Evolutionary conservation across 768 basidiomycete genomes (phyloP), one percentile per base, ranked within the genome.

Genomic region (Leccinum subgranulosum): DNA sequence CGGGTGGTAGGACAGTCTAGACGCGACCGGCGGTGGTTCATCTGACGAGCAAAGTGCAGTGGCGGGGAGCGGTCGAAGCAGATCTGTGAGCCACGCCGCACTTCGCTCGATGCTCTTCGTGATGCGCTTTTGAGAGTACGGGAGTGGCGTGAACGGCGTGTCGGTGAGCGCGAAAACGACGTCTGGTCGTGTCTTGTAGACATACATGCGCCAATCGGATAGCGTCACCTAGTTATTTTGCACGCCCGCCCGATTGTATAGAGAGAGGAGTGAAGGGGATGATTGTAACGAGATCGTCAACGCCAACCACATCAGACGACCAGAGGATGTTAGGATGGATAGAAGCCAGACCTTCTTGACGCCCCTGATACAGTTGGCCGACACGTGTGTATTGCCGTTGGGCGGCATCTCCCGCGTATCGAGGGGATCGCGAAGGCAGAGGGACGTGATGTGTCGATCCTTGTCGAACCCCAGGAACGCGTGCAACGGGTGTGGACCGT

Each of bases 101-200:
- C 84, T 85, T 27, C 91, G 79, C 46, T 91, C 87, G 53, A 92
- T 79, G 64, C 86, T 86, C 67, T 92, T 93, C 27, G 81, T 85
- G 6, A 86, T 70, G 3, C 92, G 83, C 61, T 89, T 92, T 66
- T 94, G 92, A 4, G 90, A 92, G 59, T 84, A 80, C 0, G 87
- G 83, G 0, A 83, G 80, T 3, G 74, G 60, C 0, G 87, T 87
- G 66, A 82, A 84, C 0, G 90, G 88, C 0, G 76, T 84, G 57
- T 94, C 91, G 1, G 83, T 77, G 15, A 93, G 76, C 0, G 90
- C 84, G 51, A 90, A 76, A 12, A 89, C 82, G 15, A 92, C 56
- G 61, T 94, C 90, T 1, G 90, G 89, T 21, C 78, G 75, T 64
- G 81, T 83, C 3, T 77, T 68, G n/a, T 68, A 62, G 4, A 77